Conservation (phyloP, 208 protist species). For the Blechomonas ayalai region DNA sequence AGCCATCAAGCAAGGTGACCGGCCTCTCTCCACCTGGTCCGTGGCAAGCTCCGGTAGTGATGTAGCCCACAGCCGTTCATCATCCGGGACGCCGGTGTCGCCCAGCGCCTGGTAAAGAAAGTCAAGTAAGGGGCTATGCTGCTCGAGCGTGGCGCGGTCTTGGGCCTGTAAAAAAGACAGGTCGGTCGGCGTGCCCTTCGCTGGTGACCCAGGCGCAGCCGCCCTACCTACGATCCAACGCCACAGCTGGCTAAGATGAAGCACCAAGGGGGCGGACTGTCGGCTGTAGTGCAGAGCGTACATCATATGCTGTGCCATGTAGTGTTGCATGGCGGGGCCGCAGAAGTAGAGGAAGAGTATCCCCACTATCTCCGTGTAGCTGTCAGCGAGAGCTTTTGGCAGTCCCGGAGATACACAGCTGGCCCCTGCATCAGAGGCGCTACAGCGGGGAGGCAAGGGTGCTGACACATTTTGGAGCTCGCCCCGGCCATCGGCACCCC, state of each 20-base stretch:
- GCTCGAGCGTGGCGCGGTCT: slow-evolving; percentile 9
- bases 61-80: slow-evolving; percentile 39
- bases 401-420: too few relatives aligned
- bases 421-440: too few relatives aligned
- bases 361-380: too few relatives aligned
- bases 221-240: slow-evolving; percentile 14
- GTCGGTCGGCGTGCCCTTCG: slow-evolving; percentile 12
- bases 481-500: neutral
- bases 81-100: slow-evolving; percentile 23
- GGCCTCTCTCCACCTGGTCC: neutral
- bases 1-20: too few relatives aligned
- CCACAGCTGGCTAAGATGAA: slow-evolving; percentile 45
- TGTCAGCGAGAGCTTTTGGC: too few relatives aligned
- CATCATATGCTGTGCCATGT: slow-evolving; percentile 73
- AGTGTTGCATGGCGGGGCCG: slow-evolving; percentile 32
- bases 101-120: slow-evolving; percentile 53
- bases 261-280: slow-evolving; percentile 41
- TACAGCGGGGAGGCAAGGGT: too few relatives aligned
- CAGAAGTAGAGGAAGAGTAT: too few relatives aligned
- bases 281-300: slow-evolving; percentile 61
- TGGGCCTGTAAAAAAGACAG: neutral
- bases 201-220: neutral
- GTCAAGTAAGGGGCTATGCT: slow-evolving; percentile 32
- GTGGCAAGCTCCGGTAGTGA: neutral
- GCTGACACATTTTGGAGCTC: slow-evolving; percentile 2